A percentile compares a stretch with the other conserved stretches of the same genome.
phyloP scores from a whole-genome alignment of 345 rosid genomes.

The Brassica nigra region DNA sequence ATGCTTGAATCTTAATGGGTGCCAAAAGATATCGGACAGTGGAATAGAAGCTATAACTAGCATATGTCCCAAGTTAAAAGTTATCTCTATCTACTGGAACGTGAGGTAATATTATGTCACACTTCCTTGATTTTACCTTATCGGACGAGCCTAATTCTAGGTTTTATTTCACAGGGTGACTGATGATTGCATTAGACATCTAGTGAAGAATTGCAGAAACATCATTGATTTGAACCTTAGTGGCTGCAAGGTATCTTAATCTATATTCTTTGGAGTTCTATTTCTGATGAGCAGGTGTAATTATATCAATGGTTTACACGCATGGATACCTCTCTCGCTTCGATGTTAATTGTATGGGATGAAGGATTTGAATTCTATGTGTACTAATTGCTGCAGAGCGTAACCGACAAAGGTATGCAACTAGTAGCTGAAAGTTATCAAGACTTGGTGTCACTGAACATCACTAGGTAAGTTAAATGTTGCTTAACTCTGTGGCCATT shows the following conservation, averaged over 20 bases:
- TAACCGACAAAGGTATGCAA: conserved; percentile 72
- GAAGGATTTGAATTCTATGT: no score
- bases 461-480: conserved; percentile 67
- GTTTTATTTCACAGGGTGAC: conserved; percentile 59
- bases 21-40: conserved; percentile 91
- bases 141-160: conserved; percentile 17
- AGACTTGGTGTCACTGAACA: conserved; percentile 63
- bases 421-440: conserved; percentile 69
- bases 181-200: conserved; percentile 57
- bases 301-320: neutral
- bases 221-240: conserved; percentile 79
- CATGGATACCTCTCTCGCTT: neutral
- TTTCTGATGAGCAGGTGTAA: conserved; percentile 12
- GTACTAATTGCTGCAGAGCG: conserved; percentile 50
- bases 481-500: neutral
- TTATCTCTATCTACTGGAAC: conserved; percentile 88
- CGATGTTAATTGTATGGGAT: no score
- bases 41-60: conserved; percentile 74
- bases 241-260: conserved; percentile 81
- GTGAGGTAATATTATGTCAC: conserved; percentile 60
- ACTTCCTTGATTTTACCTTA: conserved; percentile 2
- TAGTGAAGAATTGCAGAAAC: conserved; percentile 66
- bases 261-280: conserved; percentile 4
- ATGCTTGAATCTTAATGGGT: conserved; percentile 79
- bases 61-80: conserved; percentile 65